Base-by-base conservation (phyloP, 2,329 filamentous ascomycete genomes). In the Pyrenochaeta sp. region DNA sequence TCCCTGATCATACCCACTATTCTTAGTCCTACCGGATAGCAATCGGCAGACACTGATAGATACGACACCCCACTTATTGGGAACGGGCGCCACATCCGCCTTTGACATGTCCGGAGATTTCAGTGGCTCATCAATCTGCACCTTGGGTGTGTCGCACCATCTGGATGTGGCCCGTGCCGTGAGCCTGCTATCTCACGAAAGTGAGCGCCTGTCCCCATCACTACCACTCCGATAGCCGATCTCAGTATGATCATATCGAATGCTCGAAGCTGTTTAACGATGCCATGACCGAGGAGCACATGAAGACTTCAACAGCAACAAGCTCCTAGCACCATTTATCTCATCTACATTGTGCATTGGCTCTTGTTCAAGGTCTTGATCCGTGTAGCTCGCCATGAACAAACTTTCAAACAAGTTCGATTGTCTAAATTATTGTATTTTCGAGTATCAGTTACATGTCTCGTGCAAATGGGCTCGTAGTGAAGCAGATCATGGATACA, bases 151-250 rank as follows among this genome's bases (percentile, higher is more conserved):
- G 57, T 63, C 59, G 57, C 63, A 69, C 63, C 51, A 65, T 51
- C 18, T 6, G n/a, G 15, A 10, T 27, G 21, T 53, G 68, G 66
- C 54, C 63, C 56, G 64, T 70, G 68, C 66, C 41, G 45, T 36
- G n/a, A 21, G 54, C 62, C 65, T 67, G 53, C 48, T 47, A 68
- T 65, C 36, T 67, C 49, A 53, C 20, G 48, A 29, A 17, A 35
- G 18, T 27, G 45, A 45, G 14, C 32, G 36, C 35, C 49, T 36
- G 33, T 52, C 31, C 36, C 47, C 40, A 41, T 21, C 18, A 21
- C 15, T 17, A 10, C 14, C n/a, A n/a, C 20, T 36, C n/a, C 5
- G 32, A 12, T 35, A 14, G 15, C 32, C 23, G 23, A 9, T 35
- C 11, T 4, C 12, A 4, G 15, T 5, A n/a, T 35, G 11, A 12